Base-by-base conservation (phyloP, 1,284 basidiomycete species). In the Omphalotus olearius region DNA sequence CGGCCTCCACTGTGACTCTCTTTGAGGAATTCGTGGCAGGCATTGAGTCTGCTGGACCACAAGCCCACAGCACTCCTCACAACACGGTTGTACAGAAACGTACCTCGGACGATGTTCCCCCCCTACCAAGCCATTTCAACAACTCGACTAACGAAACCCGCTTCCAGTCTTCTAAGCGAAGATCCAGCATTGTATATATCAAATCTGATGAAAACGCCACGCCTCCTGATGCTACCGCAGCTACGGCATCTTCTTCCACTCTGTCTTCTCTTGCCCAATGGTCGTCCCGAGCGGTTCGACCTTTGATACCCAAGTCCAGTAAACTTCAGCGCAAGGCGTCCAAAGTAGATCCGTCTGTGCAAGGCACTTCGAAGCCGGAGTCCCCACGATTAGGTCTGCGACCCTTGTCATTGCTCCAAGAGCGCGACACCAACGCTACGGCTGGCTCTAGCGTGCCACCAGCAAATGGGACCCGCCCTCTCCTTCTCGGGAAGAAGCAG, bases 111-210 rank as follows among this genome's bases (percentile, higher is more conserved):
- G 57, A 68, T 45, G 62, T 66, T 7, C 68, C 68, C 18, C 66
- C 72, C 40, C 52, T 72, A 60, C 67, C 68, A 16, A 52, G 55
- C 17, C 57, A 59, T 36, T 50, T 47, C 41, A 57, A 35, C 41
- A 51, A 51, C 28, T 40, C 52, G 14, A 44, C 46, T 17, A 56
- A 58, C 50, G 49, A 48, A 20, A 30, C 55, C 9, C 53, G 50
- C 23, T 45, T 43, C 30, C 45, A 25, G 7, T 5, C 39, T 30
- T 35, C 48, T 2, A 59, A 55, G 52, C 69, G 72, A 57, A 76
- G 76, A 57, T 81, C 83, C 51, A 82, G 79, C 60, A 80, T 85
- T 65, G 67, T 76, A 54, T 83, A 85, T 68, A 78, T 82, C 61
- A 79, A 75, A 67, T 82, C 82, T 50, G 73, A 78, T 57, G 71